A percentile compares a stretch with the other conserved stretches of the same genome.
phyloP scores from a whole-genome alignment of 1,139 yeast genomes.

The Hansenula anomala region DNA sequence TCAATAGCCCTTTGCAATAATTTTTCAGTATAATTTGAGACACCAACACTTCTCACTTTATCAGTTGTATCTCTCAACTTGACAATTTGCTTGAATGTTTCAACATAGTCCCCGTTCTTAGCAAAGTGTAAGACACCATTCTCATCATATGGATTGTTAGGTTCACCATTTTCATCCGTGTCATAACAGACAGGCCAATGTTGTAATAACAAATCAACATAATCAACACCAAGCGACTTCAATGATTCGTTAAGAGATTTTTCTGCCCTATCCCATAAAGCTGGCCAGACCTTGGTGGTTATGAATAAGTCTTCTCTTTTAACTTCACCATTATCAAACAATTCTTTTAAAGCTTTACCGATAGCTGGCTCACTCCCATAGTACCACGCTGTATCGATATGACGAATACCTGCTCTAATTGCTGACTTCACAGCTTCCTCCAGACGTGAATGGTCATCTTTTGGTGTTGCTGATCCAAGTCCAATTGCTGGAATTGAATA shows the following conservation, averaged over 20 bases:
- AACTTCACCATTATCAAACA: slow-evolving; percentile 41
- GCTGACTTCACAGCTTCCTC: slow-evolving; percentile 41
- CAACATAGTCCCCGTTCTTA: slow-evolving; percentile 28
- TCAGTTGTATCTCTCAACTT: slow-evolving; percentile 37
- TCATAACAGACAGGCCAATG: slow-evolving; percentile 48
- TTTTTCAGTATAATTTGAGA: slow-evolving; percentile 49
- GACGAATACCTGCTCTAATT: slow-evolving; percentile 41
- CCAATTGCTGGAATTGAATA: slow-evolving; percentile 52
- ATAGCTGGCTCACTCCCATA: slow-evolving; percentile 44
- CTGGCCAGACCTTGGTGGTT: slow-evolving; percentile 56
- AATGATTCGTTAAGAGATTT: slow-evolving; percentile 32
- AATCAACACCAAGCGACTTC: slow-evolving; percentile 41
- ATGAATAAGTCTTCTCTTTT: slow-evolving; percentile 53
- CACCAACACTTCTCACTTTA: slow-evolving; percentile 51
- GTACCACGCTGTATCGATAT: slow-evolving; percentile 48
- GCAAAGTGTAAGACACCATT: slow-evolving; percentile 30
- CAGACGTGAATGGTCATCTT: slow-evolving; percentile 23
- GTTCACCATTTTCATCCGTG: slow-evolving; percentile 18
- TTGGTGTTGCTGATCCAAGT: slow-evolving; percentile 47
- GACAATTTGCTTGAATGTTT: neutral
- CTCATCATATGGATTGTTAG: slow-evolving; percentile 1
- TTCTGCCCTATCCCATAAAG: slow-evolving; percentile 31
- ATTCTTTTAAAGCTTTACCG: slow-evolving; percentile 44
- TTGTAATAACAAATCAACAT: slow-evolving; percentile 53
- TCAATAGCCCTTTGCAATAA: slow-evolving; percentile 42